Evolutionary conservation across 306 rosid species (phyloP), one percentile per base, ranked within the genome.

Genomic region (Coriaria nepalensis): DNA sequence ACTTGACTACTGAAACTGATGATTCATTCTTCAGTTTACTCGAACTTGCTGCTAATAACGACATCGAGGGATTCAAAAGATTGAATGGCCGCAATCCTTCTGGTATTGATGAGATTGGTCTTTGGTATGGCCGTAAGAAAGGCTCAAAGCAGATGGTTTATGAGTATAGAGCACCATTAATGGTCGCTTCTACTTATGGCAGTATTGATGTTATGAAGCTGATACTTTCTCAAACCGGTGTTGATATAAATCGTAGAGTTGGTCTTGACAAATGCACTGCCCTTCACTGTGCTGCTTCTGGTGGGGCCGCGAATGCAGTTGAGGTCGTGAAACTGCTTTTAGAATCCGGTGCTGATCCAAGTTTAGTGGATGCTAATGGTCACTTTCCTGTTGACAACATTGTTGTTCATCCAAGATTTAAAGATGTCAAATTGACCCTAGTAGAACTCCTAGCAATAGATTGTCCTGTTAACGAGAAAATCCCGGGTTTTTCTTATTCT

Each of bases 231-330:
- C 56, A 35, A 37, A 62, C 73, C 0, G 82, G 62, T 29, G 54
- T 41, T 65, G 84, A 71, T 50, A 80, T 83, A 0, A 77, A 83
- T 59, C 68, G 68, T 40, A 67, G 80, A 2, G 74, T 84, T 6
- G 88, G 94, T 13, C 6, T 54, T 8, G 79, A 68, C 64, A 68
- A 72, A 55, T 76, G 71, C 64, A 83, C 94, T 45, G 88, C 88
- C 37, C 94, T 83, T 71, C 94, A 79, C 49, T 83, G 88, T 67
- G 94, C 94, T 69, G 80, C 88, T n/a, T 77, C 85, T 4, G 76
- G 94, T 6, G 94, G 94, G 29, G 71, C 94, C 6, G 14, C 53
- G 42, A 64, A 77, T 37, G 82, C 74, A 2, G 52, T 69, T 54
- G 80, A 65, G 45, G 70, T 52, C 48, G 70, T 83, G 2, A 79